Conservation (phyloP, 2,329 filamentous ascomycete species). For the Paecilomyces formosus region DNA sequence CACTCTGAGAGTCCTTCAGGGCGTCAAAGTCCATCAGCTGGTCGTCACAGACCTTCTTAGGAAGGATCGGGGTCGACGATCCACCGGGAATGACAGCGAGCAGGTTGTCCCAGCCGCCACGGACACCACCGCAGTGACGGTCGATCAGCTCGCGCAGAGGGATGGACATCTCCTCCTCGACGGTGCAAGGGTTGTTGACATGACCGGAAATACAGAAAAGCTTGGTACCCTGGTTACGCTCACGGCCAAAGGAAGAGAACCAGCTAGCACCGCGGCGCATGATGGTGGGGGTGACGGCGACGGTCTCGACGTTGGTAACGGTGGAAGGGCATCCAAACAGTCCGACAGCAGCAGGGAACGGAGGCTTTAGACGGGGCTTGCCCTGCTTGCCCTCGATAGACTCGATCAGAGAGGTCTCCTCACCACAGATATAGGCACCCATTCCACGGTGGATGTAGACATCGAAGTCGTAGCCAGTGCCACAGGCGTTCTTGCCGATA, state of each 20-base stretch:
- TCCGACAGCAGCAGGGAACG: slow-evolving; percentile 94
- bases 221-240: slow-evolving; percentile 95
- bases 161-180: slow-evolving; percentile 99
- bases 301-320: slow-evolving; percentile 95
- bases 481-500: slow-evolving; percentile 97
- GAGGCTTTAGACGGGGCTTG: slow-evolving; percentile 97
- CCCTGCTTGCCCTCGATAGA: slow-evolving; percentile 97
- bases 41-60: slow-evolving; percentile 82
- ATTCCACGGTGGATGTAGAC: slow-evolving; percentile 94
- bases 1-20: slow-evolving; percentile 94
- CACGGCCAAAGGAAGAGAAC: slow-evolving; percentile 91
- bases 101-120: slow-evolving; percentile 96
- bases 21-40: slow-evolving; percentile 99
- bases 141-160: slow-evolving; percentile 93
- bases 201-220: slow-evolving; percentile 97
- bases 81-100: slow-evolving; percentile 92
- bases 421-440: slow-evolving; percentile 95
- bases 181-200: slow-evolving; percentile 96
- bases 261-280: slow-evolving; percentile 84
- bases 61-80: slow-evolving; percentile 91
- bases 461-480: slow-evolving; percentile 95
- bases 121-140: slow-evolving; percentile 94
- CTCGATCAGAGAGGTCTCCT: slow-evolving; percentile 97
- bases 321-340: slow-evolving; percentile 97
- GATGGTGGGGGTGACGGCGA: slow-evolving; percentile 93